phyloP scores from a whole-genome alignment of 2,329 filamentous ascomycete species.

The Claviceps digitariae region DNA sequence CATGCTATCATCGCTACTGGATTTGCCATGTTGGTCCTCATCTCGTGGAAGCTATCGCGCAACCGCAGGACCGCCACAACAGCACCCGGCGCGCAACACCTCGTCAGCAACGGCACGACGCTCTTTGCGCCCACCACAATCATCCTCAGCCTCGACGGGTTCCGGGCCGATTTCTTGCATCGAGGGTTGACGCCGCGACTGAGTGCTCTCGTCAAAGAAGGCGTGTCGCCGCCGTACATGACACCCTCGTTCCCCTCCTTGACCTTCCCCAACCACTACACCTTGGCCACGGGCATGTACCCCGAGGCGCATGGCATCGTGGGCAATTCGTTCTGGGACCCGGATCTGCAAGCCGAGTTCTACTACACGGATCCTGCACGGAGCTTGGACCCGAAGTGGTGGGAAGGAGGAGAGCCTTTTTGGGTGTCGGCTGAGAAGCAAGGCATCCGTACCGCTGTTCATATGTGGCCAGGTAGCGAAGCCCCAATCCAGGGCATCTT shows the following conservation, averaged over 20 bases:
- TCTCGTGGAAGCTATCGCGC: constrained; percentile 46
- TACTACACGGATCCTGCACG: constrained; percentile 66
- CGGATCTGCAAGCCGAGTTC: constrained; percentile 62
- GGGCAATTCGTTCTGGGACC: constrained; percentile 91
- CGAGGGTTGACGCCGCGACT: constrained; percentile 73
- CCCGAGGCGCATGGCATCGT: constrained; percentile 90
- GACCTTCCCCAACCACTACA: constrained; percentile 95
- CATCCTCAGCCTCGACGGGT: constrained; percentile 86
- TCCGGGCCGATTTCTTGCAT: constrained; percentile 84
- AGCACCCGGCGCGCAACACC: constrained; percentile 14
- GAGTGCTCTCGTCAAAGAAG: constrained; percentile 63
- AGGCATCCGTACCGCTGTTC: constrained; percentile 65
- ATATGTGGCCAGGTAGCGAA: constrained; percentile 98
- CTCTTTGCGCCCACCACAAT: constrained; percentile 86
- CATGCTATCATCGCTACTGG: constrained; percentile 37
- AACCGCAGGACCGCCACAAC: constrained; percentile 21
- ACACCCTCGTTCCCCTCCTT: constrained; percentile 88
- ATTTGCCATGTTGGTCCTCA: constrained; percentile 40
- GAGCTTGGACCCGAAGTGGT: constrained; percentile 82
- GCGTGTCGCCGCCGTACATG: constrained; percentile 88
- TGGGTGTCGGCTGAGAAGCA: constrained; percentile 87
- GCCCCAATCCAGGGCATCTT: constrained; percentile 65
- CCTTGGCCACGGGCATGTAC: constrained; percentile 79
- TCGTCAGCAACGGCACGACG: constrained; percentile 70
- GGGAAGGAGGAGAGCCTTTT: constrained; percentile 72